These are phyloP conservation scores for Rhodotorula diobovata DNA, from an alignment of 768 basidiomycete species.

Conservation along the genomic window DNA sequence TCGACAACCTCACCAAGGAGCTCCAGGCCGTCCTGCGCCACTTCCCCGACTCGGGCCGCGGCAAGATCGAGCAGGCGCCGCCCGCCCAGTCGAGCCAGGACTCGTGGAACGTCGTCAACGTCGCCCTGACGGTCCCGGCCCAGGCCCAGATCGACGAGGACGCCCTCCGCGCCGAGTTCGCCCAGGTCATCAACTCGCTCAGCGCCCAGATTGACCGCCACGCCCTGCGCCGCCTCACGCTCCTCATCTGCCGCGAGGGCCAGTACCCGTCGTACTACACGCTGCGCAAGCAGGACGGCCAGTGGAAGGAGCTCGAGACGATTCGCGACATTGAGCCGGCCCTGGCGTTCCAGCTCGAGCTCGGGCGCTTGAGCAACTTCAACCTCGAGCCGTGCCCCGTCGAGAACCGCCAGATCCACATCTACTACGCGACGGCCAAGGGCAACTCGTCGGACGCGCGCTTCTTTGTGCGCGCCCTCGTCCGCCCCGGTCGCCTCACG, in stretches of 20 bases:
- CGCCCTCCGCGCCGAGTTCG: conserved; percentile 67
- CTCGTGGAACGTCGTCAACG: conserved; percentile 87
- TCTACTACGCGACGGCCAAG: conserved; percentile 88
- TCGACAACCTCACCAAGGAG: conserved; percentile 34
- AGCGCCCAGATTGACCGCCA: conserved; percentile 61
- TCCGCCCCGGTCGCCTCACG: conserved; percentile 88
- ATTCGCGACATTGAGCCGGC: conserved; percentile 99
- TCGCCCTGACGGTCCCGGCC: conserved; percentile 83
- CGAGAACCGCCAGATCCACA: conserved; percentile 94
- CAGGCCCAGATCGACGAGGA: conserved; percentile 59
- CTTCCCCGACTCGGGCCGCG: conserved; percentile 75
- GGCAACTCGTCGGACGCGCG: conserved; percentile 97
- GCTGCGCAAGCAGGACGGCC: conserved; percentile 63
- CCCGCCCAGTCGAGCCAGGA: conserved; percentile 52
- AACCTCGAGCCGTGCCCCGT: conserved; percentile 93
- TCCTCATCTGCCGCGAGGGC: conserved; percentile 82
- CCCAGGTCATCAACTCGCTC: conserved; percentile 66
- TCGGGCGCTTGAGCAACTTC: conserved; percentile 93
- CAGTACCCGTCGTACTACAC: conserved; percentile 95
- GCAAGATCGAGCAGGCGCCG: conserved; percentile 29
- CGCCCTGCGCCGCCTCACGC: conserved; percentile 85
- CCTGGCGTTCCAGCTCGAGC: conserved; percentile 93
- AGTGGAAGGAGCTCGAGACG: conserved; percentile 89
- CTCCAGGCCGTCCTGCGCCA: conserved; percentile 45
- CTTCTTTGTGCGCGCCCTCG: conserved; percentile 94